These are phyloP conservation scores for Bipolaris sorokiniana DNA, from an alignment of 2,329 filamentous ascomycete genomes.

Conservation along the genomic window DNA sequence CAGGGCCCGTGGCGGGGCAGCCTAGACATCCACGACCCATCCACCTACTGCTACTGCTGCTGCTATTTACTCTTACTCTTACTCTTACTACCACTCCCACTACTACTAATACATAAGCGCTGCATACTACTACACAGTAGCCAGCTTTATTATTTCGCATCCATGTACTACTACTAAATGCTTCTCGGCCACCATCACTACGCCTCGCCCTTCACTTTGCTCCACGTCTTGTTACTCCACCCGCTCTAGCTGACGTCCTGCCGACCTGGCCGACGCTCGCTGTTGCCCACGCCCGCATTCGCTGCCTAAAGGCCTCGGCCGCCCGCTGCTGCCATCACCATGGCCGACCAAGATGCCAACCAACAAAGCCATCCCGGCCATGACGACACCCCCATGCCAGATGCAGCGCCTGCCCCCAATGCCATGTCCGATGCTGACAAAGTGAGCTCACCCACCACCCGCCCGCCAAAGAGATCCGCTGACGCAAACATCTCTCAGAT, in stretches of 20 bases:
- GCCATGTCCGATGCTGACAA: slow-evolving; percentile 56
- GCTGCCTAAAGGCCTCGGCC: slow-evolving; percentile 3
- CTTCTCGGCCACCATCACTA: background rate
- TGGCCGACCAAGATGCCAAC: slow-evolving; percentile 28
- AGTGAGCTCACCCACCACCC: slow-evolving; percentile 38
- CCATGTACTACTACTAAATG: background rate
- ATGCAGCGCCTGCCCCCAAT: slow-evolving; percentile 46
- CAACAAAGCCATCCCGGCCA: slow-evolving; percentile 6
- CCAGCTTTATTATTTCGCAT: background rate
- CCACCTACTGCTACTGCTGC: background rate
- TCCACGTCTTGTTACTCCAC: background rate
- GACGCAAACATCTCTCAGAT: slow-evolving; percentile 57
- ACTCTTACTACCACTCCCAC: background rate
- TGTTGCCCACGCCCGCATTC: background rate
- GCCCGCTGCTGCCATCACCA: slow-evolving; percentile 16
- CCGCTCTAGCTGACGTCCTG: background rate
- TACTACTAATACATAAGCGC: background rate
- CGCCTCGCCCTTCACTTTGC: slow-evolving; percentile 3
- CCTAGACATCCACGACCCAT: slow-evolving; percentile 5
- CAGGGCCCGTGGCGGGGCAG: slow-evolving; percentile 18
- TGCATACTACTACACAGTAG: no score
- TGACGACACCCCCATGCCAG: slow-evolving; percentile 42
- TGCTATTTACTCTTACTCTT: no score
- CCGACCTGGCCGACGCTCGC: background rate
- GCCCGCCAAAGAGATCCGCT: slow-evolving; percentile 36